These are phyloP conservation scores for Suillus occidentalis DNA, from an alignment of 768 basidiomycete species.

Conservation along the genomic window DNA sequence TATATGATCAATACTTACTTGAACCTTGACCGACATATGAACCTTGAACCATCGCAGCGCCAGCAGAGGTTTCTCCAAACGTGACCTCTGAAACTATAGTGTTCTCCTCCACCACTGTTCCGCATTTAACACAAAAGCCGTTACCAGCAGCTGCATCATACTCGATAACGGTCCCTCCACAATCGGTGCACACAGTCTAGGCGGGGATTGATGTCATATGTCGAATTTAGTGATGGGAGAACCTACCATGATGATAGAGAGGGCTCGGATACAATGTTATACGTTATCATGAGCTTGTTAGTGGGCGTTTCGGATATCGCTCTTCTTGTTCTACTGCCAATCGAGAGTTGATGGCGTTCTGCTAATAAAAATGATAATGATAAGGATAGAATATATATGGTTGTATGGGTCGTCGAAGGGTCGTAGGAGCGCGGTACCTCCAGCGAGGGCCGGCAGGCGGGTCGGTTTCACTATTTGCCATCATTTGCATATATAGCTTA, in stretches of 20 bases:
- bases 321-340: not conserved
- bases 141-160: conserved; percentile 84
- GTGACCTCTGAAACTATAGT: conserved; percentile 91
- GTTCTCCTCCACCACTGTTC: conserved; percentile 90
- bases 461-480: no score
- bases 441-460: no score
- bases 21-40: conserved; percentile 89
- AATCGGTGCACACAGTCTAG: conserved; percentile 70
- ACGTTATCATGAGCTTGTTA: not conserved
- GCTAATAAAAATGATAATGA: conserved; percentile 5
- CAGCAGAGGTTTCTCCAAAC: conserved; percentile 91
- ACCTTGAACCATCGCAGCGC: conserved; percentile 95
- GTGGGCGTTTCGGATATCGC: no score
- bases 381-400: not conserved
- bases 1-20: conserved; percentile 53
- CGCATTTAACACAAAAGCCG: conserved; percentile 83
- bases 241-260: not conserved
- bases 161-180: conserved; percentile 82
- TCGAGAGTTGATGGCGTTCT: not conserved
- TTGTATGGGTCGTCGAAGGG: not conserved
- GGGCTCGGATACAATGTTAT: not conserved
- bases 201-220: conserved; percentile 1
- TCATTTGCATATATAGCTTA: no score
- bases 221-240: not conserved
- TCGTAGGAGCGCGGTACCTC: no score